A percentile compares a stretch with the other conserved stretches of the same genome.
These are phyloP conservation scores for Ceratocystis lukuohia DNA, from an alignment of 2,329 filamentous ascomycete species.

Conservation along the genomic window DNA sequence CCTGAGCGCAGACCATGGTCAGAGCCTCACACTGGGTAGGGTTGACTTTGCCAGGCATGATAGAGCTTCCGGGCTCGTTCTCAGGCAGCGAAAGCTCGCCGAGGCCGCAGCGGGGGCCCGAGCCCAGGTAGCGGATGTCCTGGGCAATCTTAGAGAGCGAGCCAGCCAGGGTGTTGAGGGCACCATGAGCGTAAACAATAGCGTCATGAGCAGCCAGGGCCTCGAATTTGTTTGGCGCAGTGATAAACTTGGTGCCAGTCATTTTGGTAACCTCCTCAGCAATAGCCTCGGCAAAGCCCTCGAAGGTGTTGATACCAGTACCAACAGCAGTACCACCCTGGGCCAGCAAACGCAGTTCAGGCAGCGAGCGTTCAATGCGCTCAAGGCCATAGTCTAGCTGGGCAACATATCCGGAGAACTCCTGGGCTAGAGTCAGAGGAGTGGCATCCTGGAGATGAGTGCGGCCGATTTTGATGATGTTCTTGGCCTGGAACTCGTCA, in stretches of 20 bases:
- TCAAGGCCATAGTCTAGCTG: constrained; percentile 85
- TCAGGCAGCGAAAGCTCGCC: constrained; percentile 88
- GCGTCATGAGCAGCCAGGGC: constrained; percentile 91
- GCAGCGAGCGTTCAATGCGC: constrained; percentile 70
- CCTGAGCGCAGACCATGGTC: constrained; percentile 95
- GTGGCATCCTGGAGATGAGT: constrained; percentile 97
- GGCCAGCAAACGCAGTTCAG: constrained; percentile 72
- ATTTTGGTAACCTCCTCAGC: constrained; percentile 82
- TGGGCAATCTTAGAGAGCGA: constrained; percentile 97
- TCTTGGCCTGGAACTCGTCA: constrained; percentile 66
- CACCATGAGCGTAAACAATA: constrained; percentile 83
- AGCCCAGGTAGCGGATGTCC: constrained; percentile 93
- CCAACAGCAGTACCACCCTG: constrained; percentile 96
- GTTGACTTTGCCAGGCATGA: constrained; percentile 99
- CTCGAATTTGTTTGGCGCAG: constrained; percentile 98
- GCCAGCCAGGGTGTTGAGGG: constrained; percentile 79
- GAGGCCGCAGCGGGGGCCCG: constrained; percentile 86
- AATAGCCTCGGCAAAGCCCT: constrained; percentile 87
- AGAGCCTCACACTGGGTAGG: constrained; percentile 95
- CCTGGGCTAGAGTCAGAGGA: constrained; percentile 85
- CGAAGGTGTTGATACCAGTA: constrained; percentile 93
- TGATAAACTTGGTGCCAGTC: constrained; percentile 87
- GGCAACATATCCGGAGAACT: constrained; percentile 93
- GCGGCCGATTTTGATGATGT: constrained; percentile 97
- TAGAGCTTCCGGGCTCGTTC: constrained; percentile 94